Conservation (phyloP, 192 early-diverging fungal species). For the Rhizoclosmatium globosum region DNA sequence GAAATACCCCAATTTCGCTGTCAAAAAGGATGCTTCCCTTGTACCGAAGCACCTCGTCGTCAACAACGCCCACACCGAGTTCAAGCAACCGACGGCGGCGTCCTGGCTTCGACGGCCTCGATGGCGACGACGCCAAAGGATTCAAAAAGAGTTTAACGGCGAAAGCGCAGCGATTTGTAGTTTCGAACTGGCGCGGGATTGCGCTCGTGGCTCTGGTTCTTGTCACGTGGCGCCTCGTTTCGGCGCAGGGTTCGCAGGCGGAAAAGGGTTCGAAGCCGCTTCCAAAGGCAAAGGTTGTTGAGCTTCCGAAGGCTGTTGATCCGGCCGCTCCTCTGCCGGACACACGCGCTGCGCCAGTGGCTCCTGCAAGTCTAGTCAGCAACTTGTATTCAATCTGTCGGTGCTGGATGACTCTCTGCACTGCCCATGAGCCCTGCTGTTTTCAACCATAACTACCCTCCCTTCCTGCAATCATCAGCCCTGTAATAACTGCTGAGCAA, state of each 20-base stretch:
- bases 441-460: constrained; percentile 9
- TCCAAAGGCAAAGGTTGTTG: not conserved
- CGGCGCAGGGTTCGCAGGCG: not conserved
- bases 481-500: not conserved
- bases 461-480: not conserved
- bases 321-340: not conserved
- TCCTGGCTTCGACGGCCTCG: not conserved
- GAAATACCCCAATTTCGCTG: not conserved
- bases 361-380: not conserved
- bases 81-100: not conserved
- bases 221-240: not conserved
- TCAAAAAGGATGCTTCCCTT: constrained; percentile 10
- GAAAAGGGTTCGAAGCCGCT: not conserved
- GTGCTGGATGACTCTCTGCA: constrained; percentile 18
- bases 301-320: not conserved
- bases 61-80: not conserved
- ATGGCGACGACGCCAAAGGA: constrained; percentile 21
- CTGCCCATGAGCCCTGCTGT: not conserved
- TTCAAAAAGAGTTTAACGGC: not conserved
- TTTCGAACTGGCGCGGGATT: not conserved
- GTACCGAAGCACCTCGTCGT: constrained; percentile 2
- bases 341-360: not conserved
- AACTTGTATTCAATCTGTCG: not conserved
- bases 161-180: not conserved
- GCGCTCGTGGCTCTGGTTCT: not conserved